phyloP scores from a whole-genome alignment of 2,329 filamentous ascomycete genomes.

The Stagonosporopsis chrysanthemi region DNA sequence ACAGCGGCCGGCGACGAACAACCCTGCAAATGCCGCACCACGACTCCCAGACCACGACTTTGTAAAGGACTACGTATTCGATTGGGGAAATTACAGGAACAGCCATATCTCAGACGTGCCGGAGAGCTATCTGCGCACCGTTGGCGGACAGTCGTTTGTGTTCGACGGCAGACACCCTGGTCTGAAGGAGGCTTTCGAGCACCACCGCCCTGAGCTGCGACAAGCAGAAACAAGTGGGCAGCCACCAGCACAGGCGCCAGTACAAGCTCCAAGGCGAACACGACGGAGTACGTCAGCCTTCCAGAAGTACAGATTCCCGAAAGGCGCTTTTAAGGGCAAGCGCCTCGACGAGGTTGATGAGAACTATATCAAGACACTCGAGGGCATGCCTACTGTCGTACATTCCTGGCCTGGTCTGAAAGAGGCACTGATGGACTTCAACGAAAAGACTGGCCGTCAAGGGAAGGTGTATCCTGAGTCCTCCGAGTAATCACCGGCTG shows the following conservation, averaged over 20 bases:
- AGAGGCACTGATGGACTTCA: conserved; percentile 29
- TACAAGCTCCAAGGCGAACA: conserved; percentile 10
- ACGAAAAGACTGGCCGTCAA: conserved; percentile 30
- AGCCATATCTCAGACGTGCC: conserved; percentile 29
- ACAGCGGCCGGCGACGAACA: conserved; percentile 18
- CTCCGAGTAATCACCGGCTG: not conserved
- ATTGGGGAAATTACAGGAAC: conserved; percentile 28
- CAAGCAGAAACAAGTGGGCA: conserved; percentile 10
- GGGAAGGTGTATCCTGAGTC: conserved; percentile 4
- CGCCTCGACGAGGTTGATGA: conserved; percentile 28
- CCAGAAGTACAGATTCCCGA: conserved; percentile 22
- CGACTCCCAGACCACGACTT: conserved; percentile 16
- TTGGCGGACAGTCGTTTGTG: conserved; percentile 30
- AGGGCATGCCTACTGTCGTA: conserved; percentile 26
- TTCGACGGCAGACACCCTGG: conserved; percentile 29
- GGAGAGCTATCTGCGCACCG: conserved; percentile 33
- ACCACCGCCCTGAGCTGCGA: conserved; percentile 29
- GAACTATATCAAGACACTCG: conserved; percentile 30
- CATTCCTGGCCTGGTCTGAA: conserved; percentile 31
- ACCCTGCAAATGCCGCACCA: conserved; percentile 15
- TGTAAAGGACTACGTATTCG: conserved; percentile 32
- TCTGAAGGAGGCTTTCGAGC: conserved; percentile 35
- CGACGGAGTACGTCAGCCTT: conserved; percentile 4
- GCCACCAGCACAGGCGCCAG: conserved; percentile 11
- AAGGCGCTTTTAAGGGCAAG: conserved; percentile 21